phyloP scores from a whole-genome alignment of 2,329 filamentous ascomycete species.

The Colletotrichum sansevieriae region DNA sequence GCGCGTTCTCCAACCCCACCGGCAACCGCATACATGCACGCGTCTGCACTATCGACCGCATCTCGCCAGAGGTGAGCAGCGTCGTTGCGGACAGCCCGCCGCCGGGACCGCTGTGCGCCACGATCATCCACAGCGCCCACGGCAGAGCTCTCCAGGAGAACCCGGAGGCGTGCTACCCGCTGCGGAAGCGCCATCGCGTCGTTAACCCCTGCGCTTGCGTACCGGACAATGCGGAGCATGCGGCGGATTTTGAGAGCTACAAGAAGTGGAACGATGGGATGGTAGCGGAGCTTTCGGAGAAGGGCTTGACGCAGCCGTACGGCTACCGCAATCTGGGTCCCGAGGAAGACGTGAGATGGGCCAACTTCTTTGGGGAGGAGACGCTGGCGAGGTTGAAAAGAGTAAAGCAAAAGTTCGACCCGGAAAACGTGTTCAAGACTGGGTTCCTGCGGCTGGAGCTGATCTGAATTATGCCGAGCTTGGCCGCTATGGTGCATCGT shows the following conservation, averaged over 20 bases:
- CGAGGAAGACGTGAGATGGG: conserved; percentile 44
- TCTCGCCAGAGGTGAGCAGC: conserved; percentile 1
- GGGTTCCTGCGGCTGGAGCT: conserved; percentile 18
- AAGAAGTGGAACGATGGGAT: conserved; percentile 44
- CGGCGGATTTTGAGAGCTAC: conserved; percentile 44
- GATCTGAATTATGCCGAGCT: neutral
- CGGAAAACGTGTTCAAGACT: conserved; percentile 36
- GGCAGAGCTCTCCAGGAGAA: conserved; percentile 24
- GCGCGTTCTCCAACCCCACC: neutral
- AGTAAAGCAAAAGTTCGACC: conserved; percentile 40
- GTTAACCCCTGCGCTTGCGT: conserved; percentile 44
- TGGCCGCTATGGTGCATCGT: neutral
- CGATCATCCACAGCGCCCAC: conserved; percentile 29
- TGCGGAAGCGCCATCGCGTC: conserved; percentile 51
- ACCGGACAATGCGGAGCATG: conserved; percentile 44
- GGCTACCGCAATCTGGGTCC: conserved; percentile 38
- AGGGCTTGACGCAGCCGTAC: conserved; percentile 50
- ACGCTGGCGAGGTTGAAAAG: conserved; percentile 43
- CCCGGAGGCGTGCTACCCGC: conserved; percentile 41
- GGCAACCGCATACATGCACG: conserved; percentile 13
- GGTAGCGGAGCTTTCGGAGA: conserved; percentile 46
- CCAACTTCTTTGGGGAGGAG: conserved; percentile 47
- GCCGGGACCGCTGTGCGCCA: conserved; percentile 12
- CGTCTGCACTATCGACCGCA: conserved; percentile 10
- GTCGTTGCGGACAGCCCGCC: conserved; percentile 12